Evolutionary conservation across 2,329 filamentous ascomycete species (phyloP), one percentile per base, ranked within the genome.

Genomic region (Penicillium sumatraense): DNA sequence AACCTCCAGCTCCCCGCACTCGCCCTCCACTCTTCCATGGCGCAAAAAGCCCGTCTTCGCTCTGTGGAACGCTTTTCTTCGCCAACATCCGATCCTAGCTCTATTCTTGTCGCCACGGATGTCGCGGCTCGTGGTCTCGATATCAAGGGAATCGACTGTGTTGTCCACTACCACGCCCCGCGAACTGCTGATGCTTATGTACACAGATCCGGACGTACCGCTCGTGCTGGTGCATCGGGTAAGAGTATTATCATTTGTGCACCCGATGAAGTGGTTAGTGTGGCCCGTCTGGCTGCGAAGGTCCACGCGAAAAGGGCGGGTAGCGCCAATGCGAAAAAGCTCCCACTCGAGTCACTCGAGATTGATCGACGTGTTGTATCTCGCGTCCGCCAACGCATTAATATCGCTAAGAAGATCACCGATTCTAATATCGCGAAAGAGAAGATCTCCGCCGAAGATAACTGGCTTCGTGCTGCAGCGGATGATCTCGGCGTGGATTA

Each of bases 401-500:
- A 82, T 2, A 80, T 98, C 1, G 87, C 93, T n/a, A 96, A 97
- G 76, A 87, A 87, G 68, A 87, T 99, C 13, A 89, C 92, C 0
- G 93, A 98, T 67, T 84, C 89, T 1, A 81, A 81, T 1, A 83
- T 95, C 8, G 93, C 93, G 7, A 96, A 96, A 76, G 91, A 96
- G 70, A 96, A 93, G 75, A 86, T 88, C 9, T 86, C 85, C 52
- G 89, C 89, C 66, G 90, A 96, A 64, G 90, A 96, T 62, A 86
- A 91, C 53, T 95, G 93, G 86, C 80, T 98, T 65, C 86, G 86
- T 40, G 85, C 85, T 45, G 93, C 92, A 0, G 95, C 95, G 0
- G 92, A 97, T 54, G 93, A 98, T 61, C 81, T 99, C 0, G 95
- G 95, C 1, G 90, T 98, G 0, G 93, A 97, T 49, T 96, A 96